Base-by-base conservation (phyloP, 495 filamentous ascomycete species). In the Pseudevernia furfuracea region DNA sequence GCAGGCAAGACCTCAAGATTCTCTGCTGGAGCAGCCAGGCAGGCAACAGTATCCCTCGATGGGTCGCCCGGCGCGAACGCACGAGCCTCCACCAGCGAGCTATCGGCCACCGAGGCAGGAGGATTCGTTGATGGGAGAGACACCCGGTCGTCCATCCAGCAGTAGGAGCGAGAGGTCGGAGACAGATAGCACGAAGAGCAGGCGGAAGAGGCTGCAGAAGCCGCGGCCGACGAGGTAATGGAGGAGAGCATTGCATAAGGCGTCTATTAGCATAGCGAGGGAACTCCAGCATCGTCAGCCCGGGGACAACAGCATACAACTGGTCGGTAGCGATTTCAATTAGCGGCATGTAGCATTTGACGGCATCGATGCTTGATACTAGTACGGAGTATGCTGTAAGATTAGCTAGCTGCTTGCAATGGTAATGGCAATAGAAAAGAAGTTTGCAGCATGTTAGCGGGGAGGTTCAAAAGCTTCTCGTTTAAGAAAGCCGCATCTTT, bases 61-160 rank as follows among this genome's bases (percentile, higher is more conserved):
- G 32, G 58, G 58, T 30, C 43, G 56, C 32, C 17, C 44, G n/a
- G 23, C 62, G 15, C 34, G 62, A 58, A 32, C 30, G 32, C 62
- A 59, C 37, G 43, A 46, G 30, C 62, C 62, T 38, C 62, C 62
- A 6, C 62, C 62, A 21, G 62, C 62, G 17, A 62, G 46, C 49
- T 56, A 63, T 57, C 60, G 59, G 37, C 56, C 58, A 48, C 56
- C 66, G 32, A 41, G 59, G 21, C 61, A 60, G 55, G 34, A 59
- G 36, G 63, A 38, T 25, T 48, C 43, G 15, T 36, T 59, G 30
- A 59, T 48, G 43, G 56, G 55, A 19, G 55, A 64, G 57, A 61
- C 49, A 43, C 49, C 59, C 46, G 46, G 46, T 43, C 28, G 36
- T 21, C 19, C 43, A 37, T 61, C 62, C 21, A 38, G 41, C 39